Evolutionary conservation across 139 green algal species (phyloP).

Genomic region (Tetradesmus lagerheimii): DNA sequence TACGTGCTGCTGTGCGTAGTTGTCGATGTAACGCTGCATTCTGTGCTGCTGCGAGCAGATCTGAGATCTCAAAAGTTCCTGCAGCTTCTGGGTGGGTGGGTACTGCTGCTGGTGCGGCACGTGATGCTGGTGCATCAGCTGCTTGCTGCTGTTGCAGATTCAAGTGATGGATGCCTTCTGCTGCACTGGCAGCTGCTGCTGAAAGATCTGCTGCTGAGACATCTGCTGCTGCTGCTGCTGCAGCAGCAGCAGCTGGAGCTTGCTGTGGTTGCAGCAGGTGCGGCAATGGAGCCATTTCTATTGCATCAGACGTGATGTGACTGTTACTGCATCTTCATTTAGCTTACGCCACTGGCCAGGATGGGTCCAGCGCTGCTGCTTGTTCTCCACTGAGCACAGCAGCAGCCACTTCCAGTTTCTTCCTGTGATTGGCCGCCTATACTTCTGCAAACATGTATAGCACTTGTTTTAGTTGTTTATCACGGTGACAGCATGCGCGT

Average conservation of each 20-base stretch:
- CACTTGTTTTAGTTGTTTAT: background rate
- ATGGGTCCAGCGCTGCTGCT: background rate
- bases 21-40: background rate
- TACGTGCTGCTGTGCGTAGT: background rate
- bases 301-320: background rate
- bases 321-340: background rate
- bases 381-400: background rate
- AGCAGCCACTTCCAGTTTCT: background rate
- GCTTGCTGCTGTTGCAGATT: background rate
- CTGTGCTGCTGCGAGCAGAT: background rate
- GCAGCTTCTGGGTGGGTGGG: background rate
- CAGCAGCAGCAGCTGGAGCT: too few relatives aligned
- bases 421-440: background rate
- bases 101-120: background rate
- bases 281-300: background rate
- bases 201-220: background rate
- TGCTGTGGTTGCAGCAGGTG: background rate
- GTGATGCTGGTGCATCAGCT: background rate
- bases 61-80: background rate
- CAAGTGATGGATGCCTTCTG: background rate
- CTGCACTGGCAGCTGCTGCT: background rate
- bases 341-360: too few relatives aligned
- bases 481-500: background rate
- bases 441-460: background rate
- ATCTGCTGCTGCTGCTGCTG: background rate